Conservation (phyloP, 2,329 filamentous ascomycete genomes). For the Penicillium sp. region DNA sequence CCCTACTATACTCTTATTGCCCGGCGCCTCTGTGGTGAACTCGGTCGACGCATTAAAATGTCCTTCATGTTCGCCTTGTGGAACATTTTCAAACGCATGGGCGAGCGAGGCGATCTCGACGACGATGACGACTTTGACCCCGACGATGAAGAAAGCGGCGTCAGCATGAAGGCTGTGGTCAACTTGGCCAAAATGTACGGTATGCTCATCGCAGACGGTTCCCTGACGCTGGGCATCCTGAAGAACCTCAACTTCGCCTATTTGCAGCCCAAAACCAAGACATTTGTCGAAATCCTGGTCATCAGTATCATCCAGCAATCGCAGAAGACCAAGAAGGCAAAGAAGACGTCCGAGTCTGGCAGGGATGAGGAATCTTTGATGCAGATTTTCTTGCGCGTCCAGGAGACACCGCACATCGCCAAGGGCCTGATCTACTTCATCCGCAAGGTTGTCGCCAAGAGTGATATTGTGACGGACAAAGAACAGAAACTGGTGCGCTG, state of each 20-base stretch:
- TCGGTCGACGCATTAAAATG: constrained; percentile 69
- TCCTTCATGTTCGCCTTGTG: constrained; percentile 84
- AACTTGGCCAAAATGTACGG: constrained; percentile 65
- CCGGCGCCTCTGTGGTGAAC: constrained; percentile 61
- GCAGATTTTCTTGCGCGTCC: constrained; percentile 61
- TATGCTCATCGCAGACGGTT: constrained; percentile 56
- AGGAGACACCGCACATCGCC: constrained; percentile 62
- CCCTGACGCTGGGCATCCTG: constrained; percentile 52
- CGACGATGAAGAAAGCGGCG: constrained; percentile 48
- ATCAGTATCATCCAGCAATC: constrained; percentile 68
- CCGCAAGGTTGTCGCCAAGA: constrained; percentile 66
- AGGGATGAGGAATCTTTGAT: constrained; percentile 56
- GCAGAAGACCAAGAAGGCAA: constrained; percentile 40
- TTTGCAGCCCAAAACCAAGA: constrained; percentile 67
- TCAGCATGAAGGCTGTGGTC: constrained; percentile 56
- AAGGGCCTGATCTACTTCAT: constrained; percentile 75
- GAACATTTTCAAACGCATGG: constrained; percentile 77
- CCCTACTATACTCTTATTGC: constrained; percentile 89
- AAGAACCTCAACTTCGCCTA: constrained; percentile 70
- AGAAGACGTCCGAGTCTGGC: constrained; percentile 19
- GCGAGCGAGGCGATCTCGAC: constrained; percentile 60
- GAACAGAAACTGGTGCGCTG: constrained; percentile 50
- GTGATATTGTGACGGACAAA: constrained; percentile 49
- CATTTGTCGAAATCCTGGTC: constrained; percentile 75
- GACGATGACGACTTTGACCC: constrained; percentile 56